Evolutionary conservation across 805 yeast genomes (phyloP).

Genomic region (Candida boleticola): DNA sequence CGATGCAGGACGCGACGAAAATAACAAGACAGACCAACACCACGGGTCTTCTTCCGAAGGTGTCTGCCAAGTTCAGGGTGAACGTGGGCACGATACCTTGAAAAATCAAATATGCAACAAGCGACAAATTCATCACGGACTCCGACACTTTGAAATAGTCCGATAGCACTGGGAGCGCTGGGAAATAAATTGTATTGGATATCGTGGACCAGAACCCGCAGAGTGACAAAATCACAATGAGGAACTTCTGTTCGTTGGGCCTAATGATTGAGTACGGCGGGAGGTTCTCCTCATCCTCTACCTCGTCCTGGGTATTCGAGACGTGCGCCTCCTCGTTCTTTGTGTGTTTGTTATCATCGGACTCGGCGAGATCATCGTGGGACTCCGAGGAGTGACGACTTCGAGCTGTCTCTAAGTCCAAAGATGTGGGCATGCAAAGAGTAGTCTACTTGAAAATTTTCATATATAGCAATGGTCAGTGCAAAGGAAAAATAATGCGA

Average conservation of each 20-base stretch:
- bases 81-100: constrained; percentile 79
- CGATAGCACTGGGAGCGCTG: constrained; percentile 63
- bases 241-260: constrained; percentile 34
- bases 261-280: constrained; percentile 46
- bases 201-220: constrained; percentile 67
- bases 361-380: no score
- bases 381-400: no score
- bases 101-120: constrained; percentile 70
- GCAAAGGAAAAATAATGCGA: no score
- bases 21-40: constrained; percentile 52
- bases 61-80: constrained; percentile 67
- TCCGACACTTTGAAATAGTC: constrained; percentile 52
- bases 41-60: constrained; percentile 69
- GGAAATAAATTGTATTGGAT: constrained; percentile 77
- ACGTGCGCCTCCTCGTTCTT: no score
- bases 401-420: no score
- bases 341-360: no score
- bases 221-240: constrained; percentile 41
- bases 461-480: no score
- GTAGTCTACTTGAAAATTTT: no score
- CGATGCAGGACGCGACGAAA: constrained; percentile 62
- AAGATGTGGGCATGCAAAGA: no score
- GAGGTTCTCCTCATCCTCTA: background rate
- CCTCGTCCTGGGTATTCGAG: background rate
- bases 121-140: constrained; percentile 63